A percentile compares a stretch with the other conserved stretches of the same genome.
Evolutionary conservation across 2,329 filamentous ascomycete genomes (phyloP).

Genomic region (Talaromyces sp.): DNA sequence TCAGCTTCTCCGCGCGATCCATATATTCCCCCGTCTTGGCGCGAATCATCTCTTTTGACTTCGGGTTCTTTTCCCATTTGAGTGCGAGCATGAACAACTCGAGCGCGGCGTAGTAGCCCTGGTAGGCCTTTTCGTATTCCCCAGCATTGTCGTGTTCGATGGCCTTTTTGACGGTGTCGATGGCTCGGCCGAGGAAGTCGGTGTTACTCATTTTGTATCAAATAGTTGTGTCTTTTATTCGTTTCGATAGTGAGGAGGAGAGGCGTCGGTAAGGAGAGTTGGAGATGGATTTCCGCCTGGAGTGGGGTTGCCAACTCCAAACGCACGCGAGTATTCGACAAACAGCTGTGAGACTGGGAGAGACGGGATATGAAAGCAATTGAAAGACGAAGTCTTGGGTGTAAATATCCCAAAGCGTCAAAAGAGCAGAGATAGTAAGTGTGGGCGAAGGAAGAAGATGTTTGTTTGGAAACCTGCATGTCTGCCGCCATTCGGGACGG

Average conservation of each 20-base stretch:
- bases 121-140: slow-evolving; percentile 96
- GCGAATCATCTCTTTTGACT: slow-evolving; percentile 95
- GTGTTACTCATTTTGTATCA: slow-evolving; percentile 80
- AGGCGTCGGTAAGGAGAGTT: neutral
- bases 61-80: slow-evolving; percentile 99
- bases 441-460: neutral
- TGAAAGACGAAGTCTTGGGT: neutral
- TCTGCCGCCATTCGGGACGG: slow-evolving; percentile 8
- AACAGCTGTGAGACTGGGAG: neutral
- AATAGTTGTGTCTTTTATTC: neutral
- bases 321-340: neutral
- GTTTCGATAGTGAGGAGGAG: neutral
- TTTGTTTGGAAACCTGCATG: slow-evolving; percentile 6
- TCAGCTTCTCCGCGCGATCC: slow-evolving; percentile 97
- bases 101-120: slow-evolving; percentile 90
- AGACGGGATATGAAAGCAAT: neutral
- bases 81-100: slow-evolving; percentile 98
- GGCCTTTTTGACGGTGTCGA: slow-evolving; percentile 94
- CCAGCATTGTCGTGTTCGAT: slow-evolving; percentile 94
- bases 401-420: neutral
- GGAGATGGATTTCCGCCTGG: slow-evolving; percentile 9
- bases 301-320: slow-evolving; percentile 21
- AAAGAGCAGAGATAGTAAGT: neutral
- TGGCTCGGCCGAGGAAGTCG: slow-evolving; percentile 94
- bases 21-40: slow-evolving; percentile 95